These are phyloP conservation scores for Gossypium longicalyx DNA, from an alignment of 345 rosid species.

Conservation along the genomic window DNA sequence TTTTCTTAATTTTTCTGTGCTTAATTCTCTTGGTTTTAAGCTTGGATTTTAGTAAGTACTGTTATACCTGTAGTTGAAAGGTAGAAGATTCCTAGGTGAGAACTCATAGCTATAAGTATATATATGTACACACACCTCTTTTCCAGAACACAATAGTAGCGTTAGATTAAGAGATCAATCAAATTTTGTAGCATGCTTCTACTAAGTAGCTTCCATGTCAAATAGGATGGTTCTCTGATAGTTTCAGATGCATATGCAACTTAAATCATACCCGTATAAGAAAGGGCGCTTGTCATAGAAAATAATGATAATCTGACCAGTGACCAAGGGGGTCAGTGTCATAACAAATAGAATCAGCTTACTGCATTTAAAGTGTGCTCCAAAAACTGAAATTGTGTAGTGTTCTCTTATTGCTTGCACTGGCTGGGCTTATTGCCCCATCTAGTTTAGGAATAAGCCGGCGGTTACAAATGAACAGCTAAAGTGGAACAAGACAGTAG, in stretches of 20 bases:
- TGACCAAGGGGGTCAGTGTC: neutral
- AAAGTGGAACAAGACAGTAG: neutral
- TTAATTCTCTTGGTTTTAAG: neutral
- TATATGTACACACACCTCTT: neutral
- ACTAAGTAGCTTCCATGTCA: slow-evolving; percentile 1
- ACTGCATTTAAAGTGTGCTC: neutral
- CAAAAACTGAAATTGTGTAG: neutral
- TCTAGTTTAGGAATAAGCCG: neutral
- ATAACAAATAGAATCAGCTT: neutral
- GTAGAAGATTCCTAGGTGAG: neutral
- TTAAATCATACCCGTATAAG: neutral
- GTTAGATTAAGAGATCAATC: neutral
- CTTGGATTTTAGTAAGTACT: neutral
- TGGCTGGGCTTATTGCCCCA: neutral
- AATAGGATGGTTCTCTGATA: neutral
- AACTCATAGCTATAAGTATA: neutral
- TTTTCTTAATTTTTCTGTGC: neutral
- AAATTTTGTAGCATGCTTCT: neutral
- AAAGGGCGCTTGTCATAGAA: neutral
- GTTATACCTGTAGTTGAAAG: neutral
- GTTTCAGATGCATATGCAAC: slow-evolving; percentile 1
- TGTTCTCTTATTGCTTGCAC: neutral
- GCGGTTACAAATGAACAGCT: neutral
- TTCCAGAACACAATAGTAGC: neutral
- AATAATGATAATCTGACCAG: slow-evolving; percentile 1